Evolutionary conservation across 495 filamentous ascomycete species (phyloP).

Genomic region (Penicillium roqueforti): DNA sequence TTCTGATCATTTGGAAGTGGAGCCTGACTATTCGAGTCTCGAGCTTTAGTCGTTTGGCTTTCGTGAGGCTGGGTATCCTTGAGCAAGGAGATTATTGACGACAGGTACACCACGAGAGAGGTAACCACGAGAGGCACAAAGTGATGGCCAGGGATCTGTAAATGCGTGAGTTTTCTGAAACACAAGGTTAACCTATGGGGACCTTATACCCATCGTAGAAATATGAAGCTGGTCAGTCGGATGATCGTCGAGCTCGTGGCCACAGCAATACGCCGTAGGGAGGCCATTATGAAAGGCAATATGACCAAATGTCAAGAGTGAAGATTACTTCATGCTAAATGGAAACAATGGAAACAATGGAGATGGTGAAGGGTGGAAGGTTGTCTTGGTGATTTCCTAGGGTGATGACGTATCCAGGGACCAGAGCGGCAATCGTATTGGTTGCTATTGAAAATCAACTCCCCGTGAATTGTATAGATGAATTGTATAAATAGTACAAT

Average conservation of each 20-base stretch:
- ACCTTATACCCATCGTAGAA: slow-evolving; percentile 77
- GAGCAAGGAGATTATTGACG: slow-evolving; percentile 52
- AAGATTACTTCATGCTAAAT: neutral
- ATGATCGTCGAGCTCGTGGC: slow-evolving; percentile 58
- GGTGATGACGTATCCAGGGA: slow-evolving; percentile 1
- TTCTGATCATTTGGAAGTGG: neutral
- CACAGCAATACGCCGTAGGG: slow-evolving; percentile 21
- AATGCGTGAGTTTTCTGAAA: slow-evolving; percentile 9
- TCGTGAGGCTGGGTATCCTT: slow-evolving; percentile 1
- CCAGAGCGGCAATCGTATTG: neutral
- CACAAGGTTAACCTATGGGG: neutral
- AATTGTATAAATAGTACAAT: neutral
- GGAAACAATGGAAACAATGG: too few relatives aligned
- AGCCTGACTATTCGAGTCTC: slow-evolving; percentile 2
- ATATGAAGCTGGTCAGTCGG: slow-evolving; percentile 62
- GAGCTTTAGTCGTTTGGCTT: slow-evolving; percentile 4
- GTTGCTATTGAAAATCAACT: neutral
- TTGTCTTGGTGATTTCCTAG: neutral
- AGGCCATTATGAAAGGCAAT: slow-evolving; percentile 23
- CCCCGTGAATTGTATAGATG: too few relatives aligned
- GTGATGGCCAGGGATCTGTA: slow-evolving; percentile 58
- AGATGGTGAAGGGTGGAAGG: neutral
- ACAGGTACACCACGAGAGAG: slow-evolving; percentile 66
- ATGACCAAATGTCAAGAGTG: neutral
- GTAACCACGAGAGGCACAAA: slow-evolving; percentile 65